These are phyloP conservation scores for Pseudogymnoascus sp. DNA, from an alignment of 2,329 filamentous ascomycete genomes.

Conservation along the genomic window DNA sequence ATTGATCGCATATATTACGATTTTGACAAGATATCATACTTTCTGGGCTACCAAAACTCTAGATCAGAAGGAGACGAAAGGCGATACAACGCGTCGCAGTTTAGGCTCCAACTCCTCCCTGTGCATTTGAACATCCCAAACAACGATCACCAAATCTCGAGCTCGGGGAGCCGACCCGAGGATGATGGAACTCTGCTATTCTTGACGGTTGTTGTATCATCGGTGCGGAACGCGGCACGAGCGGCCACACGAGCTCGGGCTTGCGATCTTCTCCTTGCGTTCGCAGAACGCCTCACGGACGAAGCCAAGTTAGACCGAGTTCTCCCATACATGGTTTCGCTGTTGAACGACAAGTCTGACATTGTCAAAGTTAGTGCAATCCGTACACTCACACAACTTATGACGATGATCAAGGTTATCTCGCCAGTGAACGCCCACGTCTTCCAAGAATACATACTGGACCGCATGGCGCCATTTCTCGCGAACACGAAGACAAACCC, in stretches of 20 bases:
- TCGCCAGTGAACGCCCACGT: slow-evolving; percentile 67
- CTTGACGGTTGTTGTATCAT: slow-evolving; percentile 78
- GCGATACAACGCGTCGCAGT: slow-evolving; percentile 31
- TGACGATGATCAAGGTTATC: slow-evolving; percentile 80
- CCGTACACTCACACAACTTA: slow-evolving; percentile 76
- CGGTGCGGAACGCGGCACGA: slow-evolving; percentile 78
- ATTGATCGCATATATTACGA: slow-evolving; percentile 90
- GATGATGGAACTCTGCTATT: slow-evolving; percentile 94
- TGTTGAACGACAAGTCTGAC: slow-evolving; percentile 75
- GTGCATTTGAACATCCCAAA: slow-evolving; percentile 80
- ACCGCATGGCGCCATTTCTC: slow-evolving; percentile 53
- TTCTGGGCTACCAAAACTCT: slow-evolving; percentile 62
- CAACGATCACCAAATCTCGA: slow-evolving; percentile 61
- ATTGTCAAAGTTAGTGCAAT: slow-evolving; percentile 79
- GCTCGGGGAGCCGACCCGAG: slow-evolving; percentile 49
- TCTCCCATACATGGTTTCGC: slow-evolving; percentile 75
- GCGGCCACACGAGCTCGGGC: slow-evolving; percentile 80
- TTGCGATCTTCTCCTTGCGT: slow-evolving; percentile 84
- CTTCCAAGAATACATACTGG: slow-evolving; percentile 59
- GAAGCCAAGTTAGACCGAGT: slow-evolving; percentile 93
- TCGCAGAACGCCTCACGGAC: slow-evolving; percentile 83
- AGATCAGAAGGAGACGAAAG: slow-evolving; percentile 19
- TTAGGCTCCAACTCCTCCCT: slow-evolving; percentile 60
- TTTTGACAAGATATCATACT: slow-evolving; percentile 96
- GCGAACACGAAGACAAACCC: slow-evolving; percentile 44